These are phyloP conservation scores for Chaetomium cochliodes DNA, from an alignment of 495 filamentous ascomycete species.

Conservation along the genomic window DNA sequence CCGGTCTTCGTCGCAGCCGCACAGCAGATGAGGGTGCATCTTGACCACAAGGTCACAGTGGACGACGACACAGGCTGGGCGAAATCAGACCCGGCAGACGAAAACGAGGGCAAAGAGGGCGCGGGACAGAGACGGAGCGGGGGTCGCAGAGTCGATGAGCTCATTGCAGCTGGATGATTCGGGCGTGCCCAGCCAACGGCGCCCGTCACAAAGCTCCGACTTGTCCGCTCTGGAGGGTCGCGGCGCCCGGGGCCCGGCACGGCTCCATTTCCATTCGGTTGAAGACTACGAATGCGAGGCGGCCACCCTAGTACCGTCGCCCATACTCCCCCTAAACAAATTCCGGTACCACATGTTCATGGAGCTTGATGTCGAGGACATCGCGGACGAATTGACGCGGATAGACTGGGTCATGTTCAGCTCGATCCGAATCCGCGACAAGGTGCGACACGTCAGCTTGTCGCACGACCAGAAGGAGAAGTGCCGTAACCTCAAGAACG, in stretches of 20 bases:
- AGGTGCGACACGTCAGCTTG: conserved; percentile 85
- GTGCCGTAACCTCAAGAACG: conserved; percentile 75
- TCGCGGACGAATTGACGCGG: conserved; percentile 87
- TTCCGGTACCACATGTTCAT: conserved; percentile 80
- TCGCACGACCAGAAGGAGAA: conserved; percentile 69
- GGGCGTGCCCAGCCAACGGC: conserved; percentile 36
- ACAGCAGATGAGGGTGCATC: conserved; percentile 70
- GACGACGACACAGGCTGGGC: conserved; percentile 83
- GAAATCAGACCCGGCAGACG: conserved; percentile 59
- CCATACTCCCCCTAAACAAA: conserved; percentile 64
- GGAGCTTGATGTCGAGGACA: conserved; percentile 72
- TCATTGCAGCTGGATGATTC: conserved; percentile 47
- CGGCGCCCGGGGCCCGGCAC: conserved; percentile 24
- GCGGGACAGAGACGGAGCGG: conserved; percentile 31
- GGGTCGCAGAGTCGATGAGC: conserved; percentile 45
- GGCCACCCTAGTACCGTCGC: conserved; percentile 60
- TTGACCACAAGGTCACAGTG: conserved; percentile 63
- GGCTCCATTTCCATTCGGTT: conserved; percentile 58
- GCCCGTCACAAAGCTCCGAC: conserved; percentile 49
- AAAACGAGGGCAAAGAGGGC: conserved; percentile 39
- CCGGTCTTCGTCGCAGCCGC: conserved; percentile 77
- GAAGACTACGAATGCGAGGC: conserved; percentile 77
- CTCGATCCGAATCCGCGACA: conserved; percentile 90
- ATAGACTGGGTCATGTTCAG: conserved; percentile 98
- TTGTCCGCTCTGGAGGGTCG: conserved; percentile 37